Evolutionary conservation across 2,329 filamentous ascomycete species (phyloP).

Genomic region (Arthrobotrys entomopaga): DNA sequence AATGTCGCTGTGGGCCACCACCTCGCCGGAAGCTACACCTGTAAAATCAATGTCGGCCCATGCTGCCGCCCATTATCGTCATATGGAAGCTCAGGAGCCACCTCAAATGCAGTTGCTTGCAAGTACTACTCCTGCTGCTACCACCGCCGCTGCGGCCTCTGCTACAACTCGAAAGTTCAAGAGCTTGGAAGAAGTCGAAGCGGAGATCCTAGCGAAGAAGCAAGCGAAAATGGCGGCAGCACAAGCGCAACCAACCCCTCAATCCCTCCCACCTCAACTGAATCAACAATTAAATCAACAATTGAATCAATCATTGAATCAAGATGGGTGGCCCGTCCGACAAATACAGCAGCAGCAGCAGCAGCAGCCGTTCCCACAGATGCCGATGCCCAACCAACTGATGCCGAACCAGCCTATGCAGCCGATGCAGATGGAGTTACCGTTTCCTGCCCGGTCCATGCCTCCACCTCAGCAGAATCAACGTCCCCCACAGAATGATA

Average conservation of each 20-base stretch:
- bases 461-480: conserved; percentile 59
- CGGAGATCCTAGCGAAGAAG: conserved; percentile 78
- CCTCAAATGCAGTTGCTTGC: conserved; percentile 59
- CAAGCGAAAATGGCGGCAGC: conserved; percentile 59
- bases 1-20: conserved; percentile 83
- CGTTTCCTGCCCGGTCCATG: conserved; percentile 60
- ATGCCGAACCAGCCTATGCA: conserved; percentile 58
- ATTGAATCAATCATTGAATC: conserved; percentile 25
- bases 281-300: conserved; percentile 27
- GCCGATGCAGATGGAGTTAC: conserved; percentile 58
- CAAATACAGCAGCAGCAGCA: conserved; percentile 57
- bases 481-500: conserved; percentile 60
- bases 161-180: conserved; percentile 77
- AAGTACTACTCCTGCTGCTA: conserved; percentile 49
- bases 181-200: conserved; percentile 97
- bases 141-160: conserved; percentile 57
- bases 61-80: conserved; percentile 72
- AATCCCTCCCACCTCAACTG: conserved; percentile 57
- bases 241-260: conserved; percentile 55
- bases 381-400: conserved; percentile 59
- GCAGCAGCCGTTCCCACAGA: conserved; percentile 59
- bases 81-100: conserved; percentile 61
- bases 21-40: conserved; percentile 47
- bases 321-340: conserved; percentile 45
- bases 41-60: conserved; percentile 35